Base-by-base conservation (phyloP, 2,329 filamentous ascomycete genomes). In the Cordyceps farinosa region DNA sequence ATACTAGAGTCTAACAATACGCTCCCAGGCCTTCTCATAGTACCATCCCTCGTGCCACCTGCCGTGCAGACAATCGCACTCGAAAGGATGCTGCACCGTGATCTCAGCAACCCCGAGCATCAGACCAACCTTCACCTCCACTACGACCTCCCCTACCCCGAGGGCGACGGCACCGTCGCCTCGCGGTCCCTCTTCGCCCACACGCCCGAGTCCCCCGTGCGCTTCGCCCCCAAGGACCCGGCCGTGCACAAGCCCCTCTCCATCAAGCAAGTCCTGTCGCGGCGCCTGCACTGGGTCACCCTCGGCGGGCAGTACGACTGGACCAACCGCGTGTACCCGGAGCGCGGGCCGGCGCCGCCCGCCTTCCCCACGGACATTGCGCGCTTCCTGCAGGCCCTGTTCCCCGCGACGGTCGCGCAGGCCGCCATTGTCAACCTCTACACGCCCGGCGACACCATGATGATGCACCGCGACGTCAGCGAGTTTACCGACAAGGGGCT, bases 281-380 rank as follows among this genome's bases (percentile, higher is more conserved):
- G 88, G 66, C 93, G 91, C 66, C 83, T 98, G 30, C 91, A 94
- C 68, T 99, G 95, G 95, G 85, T 96, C 48, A 98, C 94, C 0
- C 84, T 99, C 3, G 95, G 95, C 56, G 94, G 92, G 0, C 95
- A 98, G 74, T 98, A 98, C 75, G 91, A 98, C 78, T 98, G 94
- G 95, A 96, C 92, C 0, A 85, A 86, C 63, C 93, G 96, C 68
- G 78, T 85, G 13, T 98, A 98, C 71, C 92, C 93, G 0, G 74
- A 80, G 10, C 17, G 3, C 4, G 40, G 29, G 52, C 81, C 83
- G n/a, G 65, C 74, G 3, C 88, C 90, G 1, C 91, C 91, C 0
- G 70, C 78, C 0, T 97, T 97, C 69, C 93, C 94, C 0, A 47
- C 73, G 1, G 92, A 97, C 71, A 82, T 96, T 55, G 86, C 86